Percentiles rank a stretch among this genome's conserved stretches.
phyloP scores from a whole-genome alignment of 2,329 filamentous ascomycete genomes.

The Beauveria sp. region DNA sequence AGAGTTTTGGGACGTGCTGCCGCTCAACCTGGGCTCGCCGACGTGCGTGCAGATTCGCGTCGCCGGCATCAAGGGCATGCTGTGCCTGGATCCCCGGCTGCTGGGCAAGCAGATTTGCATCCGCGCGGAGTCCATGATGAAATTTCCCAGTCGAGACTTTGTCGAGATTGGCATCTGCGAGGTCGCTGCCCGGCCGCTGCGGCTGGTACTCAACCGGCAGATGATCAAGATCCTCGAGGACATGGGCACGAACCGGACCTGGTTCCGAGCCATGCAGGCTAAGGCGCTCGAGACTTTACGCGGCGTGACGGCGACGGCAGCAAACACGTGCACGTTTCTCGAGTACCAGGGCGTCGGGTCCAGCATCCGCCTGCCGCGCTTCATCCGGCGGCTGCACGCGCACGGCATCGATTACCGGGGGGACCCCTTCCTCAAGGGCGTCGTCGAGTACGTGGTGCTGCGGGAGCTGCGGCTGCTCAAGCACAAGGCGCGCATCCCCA shows the following conservation, averaged over 20 bases:
- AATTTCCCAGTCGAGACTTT: constrained; percentile 54
- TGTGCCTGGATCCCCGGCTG: constrained; percentile 59
- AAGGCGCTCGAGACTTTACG: constrained; percentile 54
- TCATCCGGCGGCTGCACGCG: constrained; percentile 52
- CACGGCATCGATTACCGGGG: constrained; percentile 57
- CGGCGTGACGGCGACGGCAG: constrained; percentile 46
- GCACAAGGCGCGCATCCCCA: constrained; percentile 67
- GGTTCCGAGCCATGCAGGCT: constrained; percentile 59
- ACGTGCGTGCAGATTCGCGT: constrained; percentile 70
- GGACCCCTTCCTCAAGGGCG: constrained; percentile 61
- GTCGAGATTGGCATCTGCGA: constrained; percentile 65
- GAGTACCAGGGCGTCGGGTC: constrained; percentile 53
- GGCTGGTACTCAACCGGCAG: constrained; percentile 67
- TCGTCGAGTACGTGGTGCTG: constrained; percentile 65
- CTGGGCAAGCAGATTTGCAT: constrained; percentile 51
- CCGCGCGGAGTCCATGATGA: constrained; percentile 66
- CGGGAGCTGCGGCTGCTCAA: constrained; percentile 67
- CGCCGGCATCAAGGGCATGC: constrained; percentile 70
- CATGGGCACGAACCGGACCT: constrained; percentile 48
- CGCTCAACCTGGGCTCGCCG: constrained; percentile 39
- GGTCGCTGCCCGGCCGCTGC: constrained; percentile 57
- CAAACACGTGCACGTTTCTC: constrained; percentile 61
- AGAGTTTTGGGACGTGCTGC: constrained; percentile 50
- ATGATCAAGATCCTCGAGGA: constrained; percentile 85
- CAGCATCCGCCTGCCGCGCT: constrained; percentile 48